These are phyloP conservation scores for Colletotrichum sp. DNA, from an alignment of 2,329 filamentous ascomycete species.

Conservation along the genomic window DNA sequence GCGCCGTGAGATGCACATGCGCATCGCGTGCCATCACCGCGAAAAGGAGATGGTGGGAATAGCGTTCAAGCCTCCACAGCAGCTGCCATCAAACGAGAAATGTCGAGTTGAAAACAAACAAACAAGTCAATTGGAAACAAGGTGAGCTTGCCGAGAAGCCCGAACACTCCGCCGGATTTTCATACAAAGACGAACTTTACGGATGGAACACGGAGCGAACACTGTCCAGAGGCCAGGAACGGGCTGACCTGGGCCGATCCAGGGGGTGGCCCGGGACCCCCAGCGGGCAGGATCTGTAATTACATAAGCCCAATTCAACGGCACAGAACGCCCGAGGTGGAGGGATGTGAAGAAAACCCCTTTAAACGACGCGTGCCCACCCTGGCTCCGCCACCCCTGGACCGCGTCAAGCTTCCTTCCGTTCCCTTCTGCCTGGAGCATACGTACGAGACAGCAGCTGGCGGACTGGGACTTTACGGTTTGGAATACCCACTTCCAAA, in stretches of 20 bases:
- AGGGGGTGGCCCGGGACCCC: background rate
- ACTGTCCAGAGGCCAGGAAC: background rate
- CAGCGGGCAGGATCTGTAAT: background rate
- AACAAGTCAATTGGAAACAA: background rate
- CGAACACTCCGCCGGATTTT: background rate
- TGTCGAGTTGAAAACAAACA: background rate
- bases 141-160: background rate
- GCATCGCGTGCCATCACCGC: conserved; percentile 33
- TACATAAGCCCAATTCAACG: conserved; percentile 1
- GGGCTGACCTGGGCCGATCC: background rate
- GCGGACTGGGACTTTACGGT: background rate
- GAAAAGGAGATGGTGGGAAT: background rate
- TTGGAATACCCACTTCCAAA: background rate
- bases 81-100: background rate
- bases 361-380: background rate
- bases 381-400: background rate
- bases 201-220: background rate
- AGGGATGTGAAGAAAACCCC: background rate
- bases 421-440: background rate
- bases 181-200: background rate
- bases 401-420: conserved; percentile 21
- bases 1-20: conserved; percentile 35
- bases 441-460: background rate
- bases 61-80: background rate
- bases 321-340: background rate